Conservation (phyloP, 2,329 filamentous ascomycete genomes). For the Fusarium goolgardi region DNA sequence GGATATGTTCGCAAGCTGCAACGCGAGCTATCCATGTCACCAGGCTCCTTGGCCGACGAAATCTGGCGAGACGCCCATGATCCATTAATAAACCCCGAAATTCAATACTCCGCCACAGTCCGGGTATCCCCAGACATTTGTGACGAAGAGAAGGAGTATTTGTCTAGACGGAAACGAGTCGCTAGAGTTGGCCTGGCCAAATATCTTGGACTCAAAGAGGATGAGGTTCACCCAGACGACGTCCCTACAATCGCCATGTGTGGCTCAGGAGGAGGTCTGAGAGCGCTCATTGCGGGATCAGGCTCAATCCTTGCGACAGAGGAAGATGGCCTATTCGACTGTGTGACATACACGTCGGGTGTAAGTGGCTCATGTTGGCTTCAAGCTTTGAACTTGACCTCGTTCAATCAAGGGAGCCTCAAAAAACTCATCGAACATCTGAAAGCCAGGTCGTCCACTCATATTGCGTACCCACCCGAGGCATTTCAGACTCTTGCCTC, state of each 20-base stretch:
- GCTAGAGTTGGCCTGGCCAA: conserved; percentile 79
- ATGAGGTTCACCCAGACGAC: conserved; percentile 90
- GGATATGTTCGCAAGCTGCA: conserved; percentile 85
- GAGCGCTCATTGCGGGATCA: conserved; percentile 89
- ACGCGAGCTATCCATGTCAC: conserved; percentile 85
- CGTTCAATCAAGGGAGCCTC: conserved; percentile 76
- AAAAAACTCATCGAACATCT: conserved; percentile 82
- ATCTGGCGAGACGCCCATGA: conserved; percentile 95
- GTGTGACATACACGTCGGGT: conserved; percentile 92
- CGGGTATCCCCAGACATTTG: conserved; percentile 86
- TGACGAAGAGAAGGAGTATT: conserved; percentile 81
- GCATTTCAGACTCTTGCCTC: conserved; percentile 85
- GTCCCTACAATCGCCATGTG: conserved; percentile 94
- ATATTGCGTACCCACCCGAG: conserved; percentile 91
- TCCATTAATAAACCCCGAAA: conserved; percentile 85
- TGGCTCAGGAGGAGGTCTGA: conserved; percentile 89
- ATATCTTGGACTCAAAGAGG: conserved; percentile 82
- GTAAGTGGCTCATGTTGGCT: conserved; percentile 98
- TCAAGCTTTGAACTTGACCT: conserved; percentile 82
- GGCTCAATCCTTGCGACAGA: conserved; percentile 87
- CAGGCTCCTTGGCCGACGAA: conserved; percentile 88
- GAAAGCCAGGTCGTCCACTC: conserved; percentile 84
- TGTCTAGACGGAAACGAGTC: conserved; percentile 74
- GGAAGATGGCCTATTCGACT: conserved; percentile 91
- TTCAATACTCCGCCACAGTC: conserved; percentile 82